phyloP scores from a whole-genome alignment of 768 basidiomycete species.

The Cystofilobasidium bisporidii region DNA sequence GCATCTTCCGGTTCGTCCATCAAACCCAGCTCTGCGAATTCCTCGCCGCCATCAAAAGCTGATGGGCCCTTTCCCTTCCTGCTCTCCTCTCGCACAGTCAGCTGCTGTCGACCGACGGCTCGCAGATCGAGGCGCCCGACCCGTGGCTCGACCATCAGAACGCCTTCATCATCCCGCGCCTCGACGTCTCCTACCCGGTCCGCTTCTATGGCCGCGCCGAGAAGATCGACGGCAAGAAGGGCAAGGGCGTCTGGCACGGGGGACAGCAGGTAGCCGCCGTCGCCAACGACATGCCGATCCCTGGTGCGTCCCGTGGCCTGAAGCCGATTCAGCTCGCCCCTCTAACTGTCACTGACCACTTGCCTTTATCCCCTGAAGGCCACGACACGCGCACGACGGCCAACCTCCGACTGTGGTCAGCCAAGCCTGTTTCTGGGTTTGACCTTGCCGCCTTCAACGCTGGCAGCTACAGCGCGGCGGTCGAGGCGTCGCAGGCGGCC shows the following conservation, averaged over 20 bases:
- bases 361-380: neutral
- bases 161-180: slow-evolving; percentile 40
- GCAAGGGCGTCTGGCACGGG: slow-evolving; percentile 49
- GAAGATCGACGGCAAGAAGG: slow-evolving; percentile 42
- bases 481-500: slow-evolving; percentile 44
- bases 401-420: slow-evolving; percentile 55
- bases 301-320: slow-evolving; percentile 41
- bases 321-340: neutral
- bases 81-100: neutral
- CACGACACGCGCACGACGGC: slow-evolving; percentile 68
- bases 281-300: slow-evolving; percentile 91
- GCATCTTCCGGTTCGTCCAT: neutral
- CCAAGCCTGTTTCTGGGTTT: slow-evolving; percentile 51
- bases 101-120: slow-evolving; percentile 34
- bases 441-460: slow-evolving; percentile 27
- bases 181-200: slow-evolving; percentile 58
- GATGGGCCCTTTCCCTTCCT: neutral
- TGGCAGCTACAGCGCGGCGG: neutral
- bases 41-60: neutral
- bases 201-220: slow-evolving; percentile 83
- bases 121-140: slow-evolving; percentile 46
- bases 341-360: neutral
- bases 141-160: slow-evolving; percentile 71
- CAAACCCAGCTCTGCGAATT: neutral
- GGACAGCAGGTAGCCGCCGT: slow-evolving; percentile 89